Evolutionary conservation across 2,329 filamentous ascomycete genomes (phyloP), one percentile per base, ranked within the genome.

Genomic region (Alternaria burnsii): DNA sequence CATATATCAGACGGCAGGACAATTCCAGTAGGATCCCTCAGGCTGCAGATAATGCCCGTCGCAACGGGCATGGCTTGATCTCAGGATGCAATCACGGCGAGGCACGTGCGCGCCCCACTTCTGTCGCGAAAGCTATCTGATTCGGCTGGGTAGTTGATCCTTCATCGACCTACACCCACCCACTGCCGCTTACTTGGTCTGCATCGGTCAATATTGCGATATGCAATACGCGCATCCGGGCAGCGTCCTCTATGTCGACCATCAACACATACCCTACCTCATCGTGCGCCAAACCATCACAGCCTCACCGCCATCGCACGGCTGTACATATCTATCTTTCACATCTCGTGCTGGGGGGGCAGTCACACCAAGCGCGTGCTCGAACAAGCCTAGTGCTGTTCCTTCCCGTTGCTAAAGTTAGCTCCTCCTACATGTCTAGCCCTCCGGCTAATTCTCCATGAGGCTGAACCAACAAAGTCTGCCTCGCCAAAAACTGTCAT

Each of bases 401-500:
- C 30, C 61, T 34, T 62, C 51, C 60, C 61, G 59, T 55, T 58
- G 36, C 61, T 66, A 65, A 58, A 66, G 18, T 60, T 67, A 63
- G 63, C 47, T 26, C 55, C 46, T 36, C 51, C 40, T 24, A 26
- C 56, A 32, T 48, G 18, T 28, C 42, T 60, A 52, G 52, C 52
- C 50, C 36, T 36, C 53, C 47, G 46, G 40, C 57, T 60, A 60
- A 52, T 61, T 30, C 26, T 53, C n/a, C 47, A 46, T 47, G 53
- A 52, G 43, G 58, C 64, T 62, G 59, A 61, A 61, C 51, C 32
- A 24, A 41, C 46, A 53, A 16, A 65, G 41, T 67, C 65, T 67
- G 65, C 65, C 65, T 67, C 63, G 65, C 63, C 53, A 66, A 57
- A 61, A 66, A 61, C 58, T 48, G 51, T 61, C 59, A 57, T 44